Evolutionary conservation across 768 basidiomycete genomes (phyloP).

Genomic region (Hortiboletus campestris): DNA sequence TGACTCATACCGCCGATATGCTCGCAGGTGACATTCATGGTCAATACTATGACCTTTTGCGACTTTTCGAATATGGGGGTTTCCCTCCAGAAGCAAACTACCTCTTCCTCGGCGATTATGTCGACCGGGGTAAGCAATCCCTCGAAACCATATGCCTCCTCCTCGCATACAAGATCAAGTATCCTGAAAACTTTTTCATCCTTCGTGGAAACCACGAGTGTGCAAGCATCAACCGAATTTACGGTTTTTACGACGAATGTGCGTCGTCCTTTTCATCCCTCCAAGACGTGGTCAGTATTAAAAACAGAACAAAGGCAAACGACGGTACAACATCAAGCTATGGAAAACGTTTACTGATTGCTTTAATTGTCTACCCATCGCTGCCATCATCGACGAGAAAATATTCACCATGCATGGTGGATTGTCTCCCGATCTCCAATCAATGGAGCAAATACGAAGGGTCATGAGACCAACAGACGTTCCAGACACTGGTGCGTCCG

Average conservation of each 20-base stretch:
- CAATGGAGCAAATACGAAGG: conserved; percentile 99
- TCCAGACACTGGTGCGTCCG: conserved; percentile 83
- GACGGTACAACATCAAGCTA: conserved; percentile 99
- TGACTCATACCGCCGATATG: conserved; percentile 25
- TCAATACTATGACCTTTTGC: conserved; percentile 97
- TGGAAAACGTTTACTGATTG: conserved; percentile 99
- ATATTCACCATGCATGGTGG: conserved; percentile 99
- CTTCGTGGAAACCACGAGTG: conserved; percentile 99
- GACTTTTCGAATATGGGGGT: conserved; percentile 98
- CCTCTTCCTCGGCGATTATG: conserved; percentile 99
- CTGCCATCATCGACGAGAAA: conserved; percentile 99
- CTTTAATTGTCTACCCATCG: conserved; percentile 99
- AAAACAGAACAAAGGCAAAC: conserved; percentile 71
- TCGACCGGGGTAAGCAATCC: conserved; percentile 98
- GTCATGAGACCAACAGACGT: conserved; percentile 99
- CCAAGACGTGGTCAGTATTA: conserved; percentile 2
- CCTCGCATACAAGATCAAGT: conserved; percentile 99
- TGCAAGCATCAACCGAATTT: conserved; percentile 99
- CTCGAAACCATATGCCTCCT: conserved; percentile 99
- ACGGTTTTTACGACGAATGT: conserved; percentile 99
- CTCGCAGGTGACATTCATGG: conserved; percentile 93
- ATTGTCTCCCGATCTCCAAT: conserved; percentile 94
- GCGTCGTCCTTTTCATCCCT: conserved; percentile 33
- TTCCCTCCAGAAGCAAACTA: conserved; percentile 99
- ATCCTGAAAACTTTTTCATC: conserved; percentile 99